These are phyloP conservation scores for Tetrahymena thermophila DNA, from an alignment of 73 alveolate species.

Conservation along the genomic window DNA sequence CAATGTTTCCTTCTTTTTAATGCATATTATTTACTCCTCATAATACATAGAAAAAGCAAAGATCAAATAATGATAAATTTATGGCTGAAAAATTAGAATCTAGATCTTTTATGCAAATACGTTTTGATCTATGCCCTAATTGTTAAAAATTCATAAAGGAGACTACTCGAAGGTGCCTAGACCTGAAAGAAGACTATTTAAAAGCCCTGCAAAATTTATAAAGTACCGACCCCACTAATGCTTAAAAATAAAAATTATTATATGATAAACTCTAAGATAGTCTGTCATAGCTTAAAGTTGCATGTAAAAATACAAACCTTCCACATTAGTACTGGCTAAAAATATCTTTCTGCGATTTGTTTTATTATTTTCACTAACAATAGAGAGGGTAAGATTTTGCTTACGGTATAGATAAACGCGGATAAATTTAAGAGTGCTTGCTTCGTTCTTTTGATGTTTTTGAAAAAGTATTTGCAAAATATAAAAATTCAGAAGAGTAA, in stretches of 20 bases:
- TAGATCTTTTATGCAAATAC: not conserved
- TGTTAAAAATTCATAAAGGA: not conserved
- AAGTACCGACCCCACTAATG: not conserved
- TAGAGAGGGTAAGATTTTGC: not conserved
- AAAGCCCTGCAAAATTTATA: not conserved
- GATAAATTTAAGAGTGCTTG: not conserved
- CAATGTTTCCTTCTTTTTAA: not conserved
- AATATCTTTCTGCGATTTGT: not conserved
- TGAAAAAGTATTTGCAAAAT: not conserved
- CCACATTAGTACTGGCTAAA: not conserved
- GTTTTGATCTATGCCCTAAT: not conserved
- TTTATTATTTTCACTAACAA: not conserved
- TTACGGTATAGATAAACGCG: not conserved
- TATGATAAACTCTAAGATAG: not conserved
- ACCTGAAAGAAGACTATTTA: not conserved
- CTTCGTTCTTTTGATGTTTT: not conserved
- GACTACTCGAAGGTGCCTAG: not conserved
- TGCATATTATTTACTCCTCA: not conserved
- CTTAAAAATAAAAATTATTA: not conserved
- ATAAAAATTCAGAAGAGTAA: not conserved
- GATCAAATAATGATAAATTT: not conserved
- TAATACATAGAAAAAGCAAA: not conserved
- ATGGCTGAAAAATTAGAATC: not conserved
- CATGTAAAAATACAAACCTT: not conserved
- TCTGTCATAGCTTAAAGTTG: not conserved